Evolutionary conservation across 805 yeast genomes (phyloP).

Genomic region (Kockiozyma suomiensis): DNA sequence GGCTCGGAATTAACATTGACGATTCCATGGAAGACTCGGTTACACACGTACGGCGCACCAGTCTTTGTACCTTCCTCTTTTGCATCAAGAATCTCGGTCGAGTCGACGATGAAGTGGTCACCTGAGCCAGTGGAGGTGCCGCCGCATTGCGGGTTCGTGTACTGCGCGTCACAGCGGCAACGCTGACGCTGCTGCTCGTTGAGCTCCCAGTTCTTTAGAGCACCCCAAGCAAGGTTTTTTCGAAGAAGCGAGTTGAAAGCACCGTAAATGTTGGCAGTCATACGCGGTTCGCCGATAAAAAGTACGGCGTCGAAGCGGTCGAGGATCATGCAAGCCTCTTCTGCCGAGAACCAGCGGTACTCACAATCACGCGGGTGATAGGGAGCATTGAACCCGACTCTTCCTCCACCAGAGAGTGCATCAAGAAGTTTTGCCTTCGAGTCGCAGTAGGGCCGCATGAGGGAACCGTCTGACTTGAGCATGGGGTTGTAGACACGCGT

Average conservation of each 20-base stretch:
- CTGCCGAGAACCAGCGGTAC: conserved; percentile 34
- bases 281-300: conserved; percentile 31
- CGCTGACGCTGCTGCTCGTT: conserved; percentile 32
- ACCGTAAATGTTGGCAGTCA: conserved; percentile 30
- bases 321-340: conserved; percentile 33
- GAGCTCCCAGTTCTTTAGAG: conserved; percentile 33
- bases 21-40: conserved; percentile 33
- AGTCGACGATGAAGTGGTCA: conserved; percentile 32
- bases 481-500: conserved; percentile 31
- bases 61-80: conserved; percentile 24
- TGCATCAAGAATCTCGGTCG: conserved; percentile 34
- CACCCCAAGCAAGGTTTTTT: conserved; percentile 34
- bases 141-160: conserved; percentile 33
- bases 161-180: conserved; percentile 33
- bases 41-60: conserved; percentile 34
- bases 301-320: conserved; percentile 33
- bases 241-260: conserved; percentile 34
- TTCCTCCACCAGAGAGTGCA: conserved; percentile 29
- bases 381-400: conserved; percentile 31
- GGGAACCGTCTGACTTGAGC: conserved; percentile 23
- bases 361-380: conserved; percentile 30
- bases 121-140: conserved; percentile 25
- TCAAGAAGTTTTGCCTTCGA: conserved; percentile 20
- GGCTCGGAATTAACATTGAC: conserved; percentile 29
- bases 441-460: conserved; percentile 26